Evolutionary conservation across 805 yeast genomes (phyloP), one percentile per base, ranked within the genome.

Genomic region (Cephaloascus albidus): DNA sequence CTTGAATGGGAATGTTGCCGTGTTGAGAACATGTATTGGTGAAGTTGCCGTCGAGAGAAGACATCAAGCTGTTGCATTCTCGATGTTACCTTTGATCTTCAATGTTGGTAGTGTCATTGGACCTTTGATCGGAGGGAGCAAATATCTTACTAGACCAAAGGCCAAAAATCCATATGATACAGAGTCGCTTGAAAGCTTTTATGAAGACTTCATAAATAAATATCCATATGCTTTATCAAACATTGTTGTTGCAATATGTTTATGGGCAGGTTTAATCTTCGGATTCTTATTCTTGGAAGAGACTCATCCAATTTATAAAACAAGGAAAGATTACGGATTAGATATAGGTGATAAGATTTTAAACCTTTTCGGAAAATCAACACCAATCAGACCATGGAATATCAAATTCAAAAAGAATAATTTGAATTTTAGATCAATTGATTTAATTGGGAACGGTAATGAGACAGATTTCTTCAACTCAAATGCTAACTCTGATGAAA

Each of bases 1-100:
- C 2, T 55, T 78, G 33, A 79, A 78, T 50, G 86, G 85, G 4
- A 79, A 79, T 50, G 73, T 77, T 6, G 78, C 80, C 1, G 83
- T 79, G n/a, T 50, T 79, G 26, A 58, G 85, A 52, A 79, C 85
- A 0, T 57, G 68, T 37, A 62, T 79, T 35, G 85, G 84, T 3
- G 86, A 79, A 50, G 55, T 76, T 14, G 80, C 81, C 3, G 54
- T 58, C 4, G 73, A 78, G 41, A 61, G 75, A 38, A 60, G 63
- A 28, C 84, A 78, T 50, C 83, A 78, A 52, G 80, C 82, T 8
- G 40, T 76, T 6, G 84, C 84, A 1, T 77, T 79, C 48, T 68
- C 78, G 33, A 71, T 76, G 3, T 62, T 79, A 55, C 85, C 86
- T 0, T 53, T 79, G 30, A 56, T 79, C 12, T 80, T 76, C 70